phyloP scores from a whole-genome alignment of 495 filamentous ascomycete genomes.

The Penicillium macrosclerotiorum region DNA sequence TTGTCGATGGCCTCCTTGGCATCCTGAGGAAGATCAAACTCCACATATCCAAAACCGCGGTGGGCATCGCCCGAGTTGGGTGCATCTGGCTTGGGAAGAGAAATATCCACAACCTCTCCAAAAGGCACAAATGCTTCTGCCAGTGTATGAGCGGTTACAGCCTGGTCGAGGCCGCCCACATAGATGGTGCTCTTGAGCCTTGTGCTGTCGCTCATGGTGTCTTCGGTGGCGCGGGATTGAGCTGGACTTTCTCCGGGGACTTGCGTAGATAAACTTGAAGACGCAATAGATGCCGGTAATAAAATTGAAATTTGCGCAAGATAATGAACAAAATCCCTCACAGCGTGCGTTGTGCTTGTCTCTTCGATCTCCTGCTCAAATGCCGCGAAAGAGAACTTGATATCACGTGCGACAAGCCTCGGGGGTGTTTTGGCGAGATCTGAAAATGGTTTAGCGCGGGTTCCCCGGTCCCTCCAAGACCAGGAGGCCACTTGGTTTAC shows the following conservation, averaged over 20 bases:
- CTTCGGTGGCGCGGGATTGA: background rate
- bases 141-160: constrained; percentile 69
- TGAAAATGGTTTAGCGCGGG: constrained; percentile 31
- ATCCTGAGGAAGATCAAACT: constrained; percentile 83
- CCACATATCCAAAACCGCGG: constrained; percentile 93
- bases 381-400: constrained; percentile 24
- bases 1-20: constrained; percentile 97
- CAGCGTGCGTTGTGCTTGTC: constrained; percentile 1
- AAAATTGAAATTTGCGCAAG: background rate
- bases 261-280: background rate
- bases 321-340: background rate
- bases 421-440: constrained; percentile 42
- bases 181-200: constrained; percentile 87
- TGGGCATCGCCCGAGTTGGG: constrained; percentile 70
- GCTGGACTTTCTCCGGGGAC: background rate
- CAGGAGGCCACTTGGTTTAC: constrained; percentile 50
- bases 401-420: constrained; percentile 40
- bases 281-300: background rate
- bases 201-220: constrained; percentile 72
- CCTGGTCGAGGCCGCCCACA: constrained; percentile 81
- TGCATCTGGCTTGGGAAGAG: constrained; percentile 80
- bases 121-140: constrained; percentile 95
- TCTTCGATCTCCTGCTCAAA: background rate
- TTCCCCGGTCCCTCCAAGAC: constrained; percentile 37
- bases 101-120: constrained; percentile 87